Base-by-base conservation (phyloP, 139 green algal genomes). In the Tetradesmus lagerheimii region DNA sequence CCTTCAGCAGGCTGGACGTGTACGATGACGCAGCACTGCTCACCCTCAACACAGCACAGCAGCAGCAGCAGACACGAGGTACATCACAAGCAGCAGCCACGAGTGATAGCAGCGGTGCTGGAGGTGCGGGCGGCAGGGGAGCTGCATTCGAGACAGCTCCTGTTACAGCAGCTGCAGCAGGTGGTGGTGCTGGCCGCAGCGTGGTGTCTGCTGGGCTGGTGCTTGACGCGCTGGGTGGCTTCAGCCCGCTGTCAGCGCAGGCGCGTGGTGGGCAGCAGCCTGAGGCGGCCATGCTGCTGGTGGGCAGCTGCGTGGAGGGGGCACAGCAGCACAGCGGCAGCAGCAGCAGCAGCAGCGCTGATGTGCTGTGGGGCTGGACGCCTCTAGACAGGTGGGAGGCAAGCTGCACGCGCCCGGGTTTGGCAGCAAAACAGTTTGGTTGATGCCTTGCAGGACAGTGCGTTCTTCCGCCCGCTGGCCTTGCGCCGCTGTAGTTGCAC, bases 351-450 rank as follows among this genome's bases (percentile, higher is more conserved):
- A 27, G n/a, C 25, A 50, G n/a, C 27, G 83, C 83, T 16, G 83
- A 89, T 89, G 27, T 81, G 50, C 41, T 89, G 35, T 89, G 83
- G 83, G 83, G 83, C 41, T 80, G 67, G 83, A 89, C 83, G 31
- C 83, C 83, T 9, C 76, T 89, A 29, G 83, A 89, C 83, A 80
- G 47, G 83, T 89, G 38, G 77, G 62, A 71, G 20, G 27, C 31
- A 16, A 4, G 80, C 64, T 74, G 78, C 38, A 84, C n/a, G n/a
- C n/a, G n/a, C n/a, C n/a, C n/a, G n/a, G n/a, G n/a, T n/a, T n/a
- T n/a, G n/a, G n/a, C n/a, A n/a, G n/a, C n/a, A n/a, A n/a, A n/a
- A n/a, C n/a, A n/a, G n/a, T n/a, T 57, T 57, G 12, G 15, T 27
- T 2, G 14, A 14, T 25, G 50, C 50, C 50, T 64, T 20, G 50